These are phyloP conservation scores for Xerocomus spinulosus DNA, from an alignment of 768 basidiomycete genomes.

Conservation along the genomic window DNA sequence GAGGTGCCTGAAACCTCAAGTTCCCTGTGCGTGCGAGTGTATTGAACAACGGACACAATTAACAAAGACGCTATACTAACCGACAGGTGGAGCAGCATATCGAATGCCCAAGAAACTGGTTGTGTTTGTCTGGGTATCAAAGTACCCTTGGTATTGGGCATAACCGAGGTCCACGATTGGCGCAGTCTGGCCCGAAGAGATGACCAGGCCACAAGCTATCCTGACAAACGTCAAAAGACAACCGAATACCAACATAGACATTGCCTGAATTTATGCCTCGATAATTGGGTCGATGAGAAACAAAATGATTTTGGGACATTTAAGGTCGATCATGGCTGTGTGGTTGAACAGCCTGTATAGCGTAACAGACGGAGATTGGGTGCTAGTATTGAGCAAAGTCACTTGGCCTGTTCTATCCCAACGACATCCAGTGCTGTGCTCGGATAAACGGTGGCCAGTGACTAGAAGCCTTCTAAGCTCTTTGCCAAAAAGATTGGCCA, in stretches of 20 bases:
- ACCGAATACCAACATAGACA: neutral
- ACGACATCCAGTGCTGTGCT: too few relatives aligned
- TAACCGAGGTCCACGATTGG: constrained; percentile 28
- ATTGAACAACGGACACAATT: neutral
- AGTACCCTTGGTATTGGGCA: constrained; percentile 27
- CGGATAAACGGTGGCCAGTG: too few relatives aligned
- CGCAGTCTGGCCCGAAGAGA: neutral
- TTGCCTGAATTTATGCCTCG: neutral
- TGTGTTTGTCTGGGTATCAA: constrained; percentile 17
- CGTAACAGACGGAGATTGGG: too few relatives aligned
- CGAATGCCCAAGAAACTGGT: constrained; percentile 31
- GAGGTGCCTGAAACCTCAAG: constrained; percentile 29
- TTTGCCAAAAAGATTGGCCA: too few relatives aligned
- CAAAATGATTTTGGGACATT: too few relatives aligned
- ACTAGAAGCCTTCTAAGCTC: too few relatives aligned
- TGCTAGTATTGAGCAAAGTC: too few relatives aligned
- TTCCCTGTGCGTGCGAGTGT: constrained; percentile 10
- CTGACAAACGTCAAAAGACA: too few relatives aligned
- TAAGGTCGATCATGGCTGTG: too few relatives aligned
- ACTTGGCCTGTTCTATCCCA: too few relatives aligned
- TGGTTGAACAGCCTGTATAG: too few relatives aligned
- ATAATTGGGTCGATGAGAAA: neutral
- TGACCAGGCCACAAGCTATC: neutral
- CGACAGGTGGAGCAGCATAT: constrained; percentile 47
- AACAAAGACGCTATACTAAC: constrained; percentile 18